Evolutionary conservation across 768 basidiomycete species (phyloP).

Genomic region (Lentinula guzmanii): DNA sequence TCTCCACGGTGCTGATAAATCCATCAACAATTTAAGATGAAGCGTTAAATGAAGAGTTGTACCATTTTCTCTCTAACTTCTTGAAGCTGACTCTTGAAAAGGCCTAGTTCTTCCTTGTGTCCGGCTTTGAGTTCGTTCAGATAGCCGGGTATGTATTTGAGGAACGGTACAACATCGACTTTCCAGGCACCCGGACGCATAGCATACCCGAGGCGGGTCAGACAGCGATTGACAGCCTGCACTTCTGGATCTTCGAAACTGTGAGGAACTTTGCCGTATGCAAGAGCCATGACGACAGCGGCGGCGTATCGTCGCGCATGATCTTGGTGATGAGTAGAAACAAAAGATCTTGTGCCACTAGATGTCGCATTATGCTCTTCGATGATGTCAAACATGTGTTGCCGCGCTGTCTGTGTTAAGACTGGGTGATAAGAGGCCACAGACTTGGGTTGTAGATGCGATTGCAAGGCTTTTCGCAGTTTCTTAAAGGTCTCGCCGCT

Average conservation of each 20-base stretch:
- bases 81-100: constrained; percentile 49
- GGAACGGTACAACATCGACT: constrained; percentile 41
- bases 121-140: constrained; percentile 49
- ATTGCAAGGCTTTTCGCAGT: constrained; percentile 37
- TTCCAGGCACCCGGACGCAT: constrained; percentile 39
- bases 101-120: constrained; percentile 46
- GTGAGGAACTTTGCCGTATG: constrained; percentile 38
- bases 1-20: constrained; percentile 23
- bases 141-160: constrained; percentile 39
- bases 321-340: constrained; percentile 41
- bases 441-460: constrained; percentile 9
- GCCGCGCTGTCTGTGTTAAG: constrained; percentile 19
- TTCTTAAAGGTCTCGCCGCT: constrained; percentile 57
- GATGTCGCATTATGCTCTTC: constrained; percentile 12
- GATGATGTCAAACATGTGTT: constrained; percentile 39
- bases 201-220: constrained; percentile 38
- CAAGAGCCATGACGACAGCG: constrained; percentile 43
- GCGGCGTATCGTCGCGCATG: constrained; percentile 51
- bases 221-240: constrained; percentile 37
- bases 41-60: constrained; percentile 4
- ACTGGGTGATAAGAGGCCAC: constrained; percentile 1
- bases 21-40: background rate
- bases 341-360: background rate
- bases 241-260: constrained; percentile 42
- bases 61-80: constrained; percentile 43